These are phyloP conservation scores for Candida peoriensis DNA, from an alignment of 805 yeast genomes.

Conservation along the genomic window DNA sequence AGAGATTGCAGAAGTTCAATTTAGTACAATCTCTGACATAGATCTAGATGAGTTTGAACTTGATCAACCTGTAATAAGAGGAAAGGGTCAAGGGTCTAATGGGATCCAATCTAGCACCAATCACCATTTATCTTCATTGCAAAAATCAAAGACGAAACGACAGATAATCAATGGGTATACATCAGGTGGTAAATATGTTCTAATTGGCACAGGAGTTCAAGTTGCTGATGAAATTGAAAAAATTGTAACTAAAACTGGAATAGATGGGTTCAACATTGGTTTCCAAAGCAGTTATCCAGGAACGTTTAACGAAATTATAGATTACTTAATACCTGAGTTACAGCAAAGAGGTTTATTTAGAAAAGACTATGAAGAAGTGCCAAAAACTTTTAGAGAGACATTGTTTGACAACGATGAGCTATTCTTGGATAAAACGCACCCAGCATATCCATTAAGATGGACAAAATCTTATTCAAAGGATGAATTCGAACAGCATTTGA, in stretches of 20 bases:
- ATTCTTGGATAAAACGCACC: conserved; percentile 13
- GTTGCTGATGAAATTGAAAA: conserved; percentile 33
- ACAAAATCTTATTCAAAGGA: conserved; percentile 1
- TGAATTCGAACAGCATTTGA: conserved; percentile 3
- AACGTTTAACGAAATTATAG: conserved; percentile 34
- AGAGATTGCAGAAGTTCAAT: conserved; percentile 33
- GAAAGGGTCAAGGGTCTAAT: conserved; percentile 26
- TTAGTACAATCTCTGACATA: conserved; percentile 41
- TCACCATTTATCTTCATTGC: conserved; percentile 2
- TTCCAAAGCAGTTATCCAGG: conserved; percentile 35
- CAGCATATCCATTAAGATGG: conserved; percentile 13
- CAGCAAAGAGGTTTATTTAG: conserved; percentile 30
- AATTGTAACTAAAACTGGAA: conserved; percentile 34
- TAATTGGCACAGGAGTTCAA: conserved; percentile 28
- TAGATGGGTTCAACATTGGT: conserved; percentile 42
- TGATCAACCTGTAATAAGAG: conserved; percentile 31
- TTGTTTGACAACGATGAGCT: conserved; percentile 14
- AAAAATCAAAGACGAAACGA: conserved; percentile 4
- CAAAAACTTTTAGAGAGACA: conserved; percentile 22
- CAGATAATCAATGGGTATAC: conserved; percentile 6
- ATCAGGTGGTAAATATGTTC: conserved; percentile 17
- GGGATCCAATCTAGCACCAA: conserved; percentile 28
- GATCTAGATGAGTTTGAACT: conserved; percentile 31
- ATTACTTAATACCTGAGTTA: conserved; percentile 33
- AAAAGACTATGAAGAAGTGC: conserved; percentile 30